These are phyloP conservation scores for Syzygium aqueum DNA, from an alignment of 345 rosid genomes.

Conservation along the genomic window DNA sequence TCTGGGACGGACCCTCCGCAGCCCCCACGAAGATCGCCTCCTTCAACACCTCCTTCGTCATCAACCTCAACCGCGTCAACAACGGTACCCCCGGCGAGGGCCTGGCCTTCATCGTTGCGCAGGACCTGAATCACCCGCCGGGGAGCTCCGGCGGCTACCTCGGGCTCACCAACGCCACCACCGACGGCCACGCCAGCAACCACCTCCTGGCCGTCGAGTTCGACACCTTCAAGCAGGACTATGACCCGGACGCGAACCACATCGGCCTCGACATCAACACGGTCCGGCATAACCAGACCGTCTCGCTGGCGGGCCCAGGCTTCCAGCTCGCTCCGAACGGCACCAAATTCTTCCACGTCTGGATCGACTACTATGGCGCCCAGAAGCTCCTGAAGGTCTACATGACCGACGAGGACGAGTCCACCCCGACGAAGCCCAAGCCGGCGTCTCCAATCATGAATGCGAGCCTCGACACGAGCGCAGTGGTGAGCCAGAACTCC, in stretches of 20 bases:
- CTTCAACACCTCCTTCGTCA: constrained; percentile 24
- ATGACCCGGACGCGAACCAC: constrained; percentile 59
- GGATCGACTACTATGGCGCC: constrained; percentile 40
- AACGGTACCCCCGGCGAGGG: constrained; percentile 16
- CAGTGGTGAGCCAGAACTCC: constrained; percentile 18
- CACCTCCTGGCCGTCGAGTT: constrained; percentile 42
- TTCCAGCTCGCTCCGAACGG: constrained; percentile 25
- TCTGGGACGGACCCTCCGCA: constrained; percentile 4
- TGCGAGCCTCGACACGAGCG: constrained; percentile 25
- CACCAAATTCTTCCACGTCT: constrained; percentile 17
- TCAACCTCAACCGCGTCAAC: constrained; percentile 15
- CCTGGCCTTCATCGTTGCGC: constrained; percentile 25
- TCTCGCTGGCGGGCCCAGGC: constrained; percentile 11
- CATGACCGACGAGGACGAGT: constrained; percentile 16
- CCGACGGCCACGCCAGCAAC: constrained; percentile 13
- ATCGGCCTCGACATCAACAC: constrained; percentile 46
- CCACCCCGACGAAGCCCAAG: constrained; percentile 6
- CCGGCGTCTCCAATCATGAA: constrained; percentile 19
- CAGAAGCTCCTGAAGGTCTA: constrained; percentile 21
- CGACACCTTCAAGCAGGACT: constrained; percentile 42
- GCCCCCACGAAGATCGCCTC: constrained; percentile 10
- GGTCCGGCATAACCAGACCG: constrained; percentile 19
- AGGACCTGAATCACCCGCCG: constrained; percentile 8
- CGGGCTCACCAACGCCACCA: constrained; percentile 7
- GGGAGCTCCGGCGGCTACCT: constrained; percentile 22